These are phyloP conservation scores for Phytophthora vignae DNA, from an alignment of 352 stramenopile genomes.

Conservation along the genomic window DNA sequence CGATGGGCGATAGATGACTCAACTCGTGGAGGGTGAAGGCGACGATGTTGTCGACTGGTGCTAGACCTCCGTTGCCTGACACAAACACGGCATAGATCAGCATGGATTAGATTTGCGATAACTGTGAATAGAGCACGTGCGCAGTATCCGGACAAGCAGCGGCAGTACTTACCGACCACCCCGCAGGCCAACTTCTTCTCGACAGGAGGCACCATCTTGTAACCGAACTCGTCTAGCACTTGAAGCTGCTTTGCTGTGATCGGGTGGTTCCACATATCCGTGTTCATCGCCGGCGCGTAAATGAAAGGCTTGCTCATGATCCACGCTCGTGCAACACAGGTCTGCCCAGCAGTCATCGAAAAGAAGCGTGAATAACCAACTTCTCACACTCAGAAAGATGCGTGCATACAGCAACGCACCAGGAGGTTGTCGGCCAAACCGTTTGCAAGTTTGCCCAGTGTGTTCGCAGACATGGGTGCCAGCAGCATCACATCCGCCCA, in stretches of 20 bases:
- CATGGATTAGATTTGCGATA: slow-evolving; percentile 12
- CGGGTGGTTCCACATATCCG: slow-evolving; percentile 97
- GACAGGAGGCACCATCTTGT: slow-evolving; percentile 88
- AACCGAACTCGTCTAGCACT: slow-evolving; percentile 67
- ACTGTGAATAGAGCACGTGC: slow-evolving; percentile 31
- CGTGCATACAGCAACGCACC: slow-evolving; percentile 38
- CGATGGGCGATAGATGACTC: slow-evolving; percentile 19
- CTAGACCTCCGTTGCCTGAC: slow-evolving; percentile 73
- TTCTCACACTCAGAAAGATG: background rate
- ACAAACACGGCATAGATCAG: background rate
- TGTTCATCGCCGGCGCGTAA: slow-evolving; percentile 97
- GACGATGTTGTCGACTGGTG: slow-evolving; percentile 69
- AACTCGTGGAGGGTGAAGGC: slow-evolving; percentile 36
- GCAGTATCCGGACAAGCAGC: slow-evolving; percentile 6
- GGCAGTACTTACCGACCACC: slow-evolving; percentile 78
- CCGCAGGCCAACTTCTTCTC: slow-evolving; percentile 96
- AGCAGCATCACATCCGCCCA: slow-evolving; percentile 95
- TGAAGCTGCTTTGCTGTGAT: slow-evolving; percentile 87
- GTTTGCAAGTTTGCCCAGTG: slow-evolving; percentile 91
- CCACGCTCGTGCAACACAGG: slow-evolving; percentile 94
- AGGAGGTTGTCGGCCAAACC: slow-evolving; percentile 96
- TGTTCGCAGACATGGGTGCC: slow-evolving; percentile 92
- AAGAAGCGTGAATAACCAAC: slow-evolving; percentile 9
- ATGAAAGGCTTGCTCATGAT: slow-evolving; percentile 93
- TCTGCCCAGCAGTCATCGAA: slow-evolving; percentile 47